phyloP scores from a whole-genome alignment of 1,284 basidiomycete species.

The Marasmius sp. region DNA sequence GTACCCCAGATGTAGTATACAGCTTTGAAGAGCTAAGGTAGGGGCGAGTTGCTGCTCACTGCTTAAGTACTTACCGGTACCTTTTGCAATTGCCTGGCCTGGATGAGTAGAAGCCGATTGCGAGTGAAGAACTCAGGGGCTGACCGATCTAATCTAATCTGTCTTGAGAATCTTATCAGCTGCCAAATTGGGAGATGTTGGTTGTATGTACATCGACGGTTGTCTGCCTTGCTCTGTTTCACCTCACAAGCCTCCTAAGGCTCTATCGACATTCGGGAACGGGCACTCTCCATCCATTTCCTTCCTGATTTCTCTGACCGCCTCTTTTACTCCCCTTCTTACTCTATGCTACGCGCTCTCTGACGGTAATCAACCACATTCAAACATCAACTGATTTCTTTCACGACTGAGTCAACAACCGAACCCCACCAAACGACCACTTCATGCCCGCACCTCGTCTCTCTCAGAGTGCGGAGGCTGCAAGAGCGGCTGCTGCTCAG shows the following conservation, averaged over 20 bases:
- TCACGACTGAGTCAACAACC: no score
- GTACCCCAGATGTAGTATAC: no score
- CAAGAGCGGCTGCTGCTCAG: constrained; percentile 81
- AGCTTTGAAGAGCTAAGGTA: no score
- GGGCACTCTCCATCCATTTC: not conserved
- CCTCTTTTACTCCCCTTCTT: not conserved
- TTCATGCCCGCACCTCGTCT: constrained; percentile 52
- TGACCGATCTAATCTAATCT: not conserved
- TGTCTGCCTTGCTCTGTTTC: not conserved
- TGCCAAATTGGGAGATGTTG: not conserved
- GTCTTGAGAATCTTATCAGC: not conserved
- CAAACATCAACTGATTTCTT: no score
- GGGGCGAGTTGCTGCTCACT: no score
- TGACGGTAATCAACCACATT: no score
- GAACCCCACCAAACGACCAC: not conserved
- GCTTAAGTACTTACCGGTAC: no score
- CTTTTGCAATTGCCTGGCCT: no score
- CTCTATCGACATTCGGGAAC: not conserved
- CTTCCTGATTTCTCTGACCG: not conserved
- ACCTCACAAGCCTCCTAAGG: not conserved
- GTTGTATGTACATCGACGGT: not conserved
- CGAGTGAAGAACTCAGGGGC: not conserved
- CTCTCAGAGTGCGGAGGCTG: constrained; percentile 70
- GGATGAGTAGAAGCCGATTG: no score
- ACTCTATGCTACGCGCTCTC: not conserved